Base-by-base conservation (phyloP, 140 eudicot genomes). In the Oenanthe javanica region DNA sequence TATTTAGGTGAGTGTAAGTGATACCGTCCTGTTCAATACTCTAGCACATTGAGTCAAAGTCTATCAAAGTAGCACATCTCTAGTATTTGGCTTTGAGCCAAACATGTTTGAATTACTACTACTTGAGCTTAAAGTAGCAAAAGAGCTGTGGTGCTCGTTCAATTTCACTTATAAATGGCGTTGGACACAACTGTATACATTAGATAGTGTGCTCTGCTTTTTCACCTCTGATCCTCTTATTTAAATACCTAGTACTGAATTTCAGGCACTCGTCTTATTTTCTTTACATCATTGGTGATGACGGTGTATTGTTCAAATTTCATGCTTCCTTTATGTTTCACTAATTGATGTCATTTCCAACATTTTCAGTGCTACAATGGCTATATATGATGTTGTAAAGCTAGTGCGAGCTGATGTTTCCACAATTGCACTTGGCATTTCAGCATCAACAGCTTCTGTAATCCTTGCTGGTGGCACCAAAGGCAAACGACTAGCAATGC, bases 311-410 rank as follows among this genome's bases (percentile, higher is more conserved):
- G 40, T 21, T 23, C 1, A n/a, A 14, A 47, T 23, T 46, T 25
- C 9, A 3, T 43, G 27, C 38, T 23, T 27, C 40, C 1, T 4
- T 21, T 14, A 73, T 46, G 6, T 48, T 81, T 75, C n/a, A 4
- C 72, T 31, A 31, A 31, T 31, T 31, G 36, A 31, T 31, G 36
- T 31, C 36, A 31, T 31, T 31, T 31, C 36, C 36, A 52, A 74
- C 16, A 46, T 79, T 45, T 79, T 48, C 91, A 94, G 98, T 86
- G 86, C 97, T 43, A 87, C 98, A 46, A 89, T 92, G 97, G 98
- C 97, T 46, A 92, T 94, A 79, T 86, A 86, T 59, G 93, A 92
- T 70, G 93, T 92, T n/a, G 71, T 92, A 49, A 86, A 83, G 79
- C 91, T 92, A 23, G 90, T 92, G 72, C 81, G 97, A 70, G 92